phyloP scores from a whole-genome alignment of 1,284 basidiomycete species.

The Tranzscheliella williamsii region DNA sequence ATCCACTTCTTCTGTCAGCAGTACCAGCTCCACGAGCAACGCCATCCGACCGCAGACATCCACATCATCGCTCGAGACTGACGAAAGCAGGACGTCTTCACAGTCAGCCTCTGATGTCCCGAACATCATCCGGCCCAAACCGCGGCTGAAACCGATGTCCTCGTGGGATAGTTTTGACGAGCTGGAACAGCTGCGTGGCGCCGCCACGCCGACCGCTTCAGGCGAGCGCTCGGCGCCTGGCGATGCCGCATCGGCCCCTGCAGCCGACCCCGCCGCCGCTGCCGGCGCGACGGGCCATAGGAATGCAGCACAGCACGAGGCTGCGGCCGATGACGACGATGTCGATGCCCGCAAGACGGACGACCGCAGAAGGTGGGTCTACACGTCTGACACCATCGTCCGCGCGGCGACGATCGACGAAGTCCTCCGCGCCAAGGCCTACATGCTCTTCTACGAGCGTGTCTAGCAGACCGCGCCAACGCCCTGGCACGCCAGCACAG shows the following conservation, averaged over 20 bases:
- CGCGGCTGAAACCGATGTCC: conserved; percentile 25
- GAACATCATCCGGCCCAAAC: conserved; percentile 15
- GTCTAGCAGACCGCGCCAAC: conserved; percentile 60
- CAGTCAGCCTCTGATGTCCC: conserved; percentile 2
- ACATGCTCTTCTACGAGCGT: conserved; percentile 85
- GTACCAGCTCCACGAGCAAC: conserved; percentile 9
- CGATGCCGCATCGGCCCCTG: neutral
- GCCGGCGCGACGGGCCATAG: neutral
- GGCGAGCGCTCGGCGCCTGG: no score
- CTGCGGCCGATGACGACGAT: conserved; percentile 16
- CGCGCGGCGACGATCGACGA: conserved; percentile 79
- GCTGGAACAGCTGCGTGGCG: conserved; percentile 6
- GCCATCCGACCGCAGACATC: conserved; percentile 22
- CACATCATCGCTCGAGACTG: conserved; percentile 23
- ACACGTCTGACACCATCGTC: conserved; percentile 78
- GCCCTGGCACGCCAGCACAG: no score
- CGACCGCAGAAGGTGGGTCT: conserved; percentile 76
- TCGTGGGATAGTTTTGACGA: conserved; percentile 36
- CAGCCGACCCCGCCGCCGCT: neutral
- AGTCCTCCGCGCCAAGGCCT: conserved; percentile 84
- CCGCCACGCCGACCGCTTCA: neutral
- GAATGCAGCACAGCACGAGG: neutral
- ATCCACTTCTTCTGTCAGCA: neutral
- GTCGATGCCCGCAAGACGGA: conserved; percentile 19
- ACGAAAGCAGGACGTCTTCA: conserved; percentile 1